A percentile compares a stretch with the other conserved stretches of the same genome.
Evolutionary conservation across 805 yeast genomes (phyloP).

Genomic region (Pichia membranifaciens): DNA sequence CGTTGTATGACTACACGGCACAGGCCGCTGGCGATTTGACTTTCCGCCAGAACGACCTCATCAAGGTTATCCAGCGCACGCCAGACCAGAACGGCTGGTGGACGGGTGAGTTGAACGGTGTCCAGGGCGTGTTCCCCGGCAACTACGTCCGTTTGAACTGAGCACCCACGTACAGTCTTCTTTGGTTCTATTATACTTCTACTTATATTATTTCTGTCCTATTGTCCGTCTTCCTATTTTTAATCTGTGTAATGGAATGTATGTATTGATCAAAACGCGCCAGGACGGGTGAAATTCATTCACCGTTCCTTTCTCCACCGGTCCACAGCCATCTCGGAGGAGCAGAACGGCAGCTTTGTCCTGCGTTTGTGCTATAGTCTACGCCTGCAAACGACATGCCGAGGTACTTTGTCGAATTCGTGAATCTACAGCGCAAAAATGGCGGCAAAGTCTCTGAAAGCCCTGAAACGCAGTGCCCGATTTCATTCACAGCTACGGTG

Average conservation of each 20-base stretch:
- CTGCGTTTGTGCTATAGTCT: no score
- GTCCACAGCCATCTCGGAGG: no score
- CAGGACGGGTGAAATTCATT: no score
- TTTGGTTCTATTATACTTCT: neutral
- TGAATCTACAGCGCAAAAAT: neutral
- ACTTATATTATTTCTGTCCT: neutral
- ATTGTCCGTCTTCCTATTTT: neutral
- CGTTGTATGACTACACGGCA: constrained; percentile 85
- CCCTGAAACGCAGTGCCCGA: neutral
- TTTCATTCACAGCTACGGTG: constrained; percentile 3
- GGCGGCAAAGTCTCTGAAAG: neutral
- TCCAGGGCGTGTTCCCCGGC: constrained; percentile 91
- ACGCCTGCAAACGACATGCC: no score
- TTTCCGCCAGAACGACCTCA: constrained; percentile 82
- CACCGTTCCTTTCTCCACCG: no score
- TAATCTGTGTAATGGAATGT: neutral
- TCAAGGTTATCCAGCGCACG: constrained; percentile 77
- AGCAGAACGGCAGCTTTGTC: no score
- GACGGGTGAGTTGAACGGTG: constrained; percentile 86
- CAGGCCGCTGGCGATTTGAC: constrained; percentile 90
- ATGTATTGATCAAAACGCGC: no score
- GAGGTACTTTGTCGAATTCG: constrained; percentile 11
- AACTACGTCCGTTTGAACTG: constrained; percentile 79
- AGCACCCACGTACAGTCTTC: no score
- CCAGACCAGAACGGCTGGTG: constrained; percentile 94